Percentiles rank a stretch among this genome's conserved stretches.
Conservation (phyloP, 768 basidiomycete species). For the Tricholoma flavovirens region DNA sequence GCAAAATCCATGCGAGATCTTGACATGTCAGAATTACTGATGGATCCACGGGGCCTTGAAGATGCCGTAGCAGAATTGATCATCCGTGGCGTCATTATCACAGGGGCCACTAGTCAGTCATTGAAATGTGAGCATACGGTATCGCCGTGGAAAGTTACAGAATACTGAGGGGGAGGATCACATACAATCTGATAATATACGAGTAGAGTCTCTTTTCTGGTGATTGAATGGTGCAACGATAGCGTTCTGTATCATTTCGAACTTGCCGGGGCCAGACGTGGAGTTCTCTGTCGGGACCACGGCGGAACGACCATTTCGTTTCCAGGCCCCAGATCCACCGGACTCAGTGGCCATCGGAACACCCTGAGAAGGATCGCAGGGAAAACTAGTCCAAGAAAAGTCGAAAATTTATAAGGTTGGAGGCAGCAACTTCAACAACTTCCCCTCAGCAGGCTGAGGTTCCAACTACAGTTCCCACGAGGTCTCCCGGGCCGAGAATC, state of each 20-base stretch:
- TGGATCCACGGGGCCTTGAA: slow-evolving; percentile 37
- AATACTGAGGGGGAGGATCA: slow-evolving; percentile 6
- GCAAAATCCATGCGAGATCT: slow-evolving; percentile 60
- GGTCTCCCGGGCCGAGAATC: too few species aligned
- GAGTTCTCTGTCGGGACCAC: slow-evolving; percentile 33
- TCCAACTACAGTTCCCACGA: slow-evolving; percentile 14
- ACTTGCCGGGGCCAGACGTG: slow-evolving; percentile 37
- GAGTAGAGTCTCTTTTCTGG: slow-evolving; percentile 63
- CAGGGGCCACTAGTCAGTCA: slow-evolving; percentile 62
- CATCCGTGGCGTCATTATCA: slow-evolving; percentile 87
- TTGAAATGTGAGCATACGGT: neutral
- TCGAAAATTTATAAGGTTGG: too few species aligned
- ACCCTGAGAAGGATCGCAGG: slow-evolving; percentile 4
- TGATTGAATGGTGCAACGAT: slow-evolving; percentile 67
- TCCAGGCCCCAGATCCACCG: slow-evolving; percentile 25
- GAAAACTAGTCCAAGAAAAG: slow-evolving; percentile 1
- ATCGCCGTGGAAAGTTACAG: neutral
- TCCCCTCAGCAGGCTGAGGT: too few species aligned
- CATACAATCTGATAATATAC: slow-evolving; percentile 74
- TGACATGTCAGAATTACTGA: slow-evolving; percentile 27
- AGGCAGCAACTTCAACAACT: neutral
- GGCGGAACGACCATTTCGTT: slow-evolving; percentile 33
- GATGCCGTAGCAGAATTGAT: slow-evolving; percentile 66
- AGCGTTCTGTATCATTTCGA: slow-evolving; percentile 63
- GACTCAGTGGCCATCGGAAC: slow-evolving; percentile 34